Conservation (phyloP, 2,329 filamentous ascomycete genomes). For the Dactylonectria macrodidyma region DNA sequence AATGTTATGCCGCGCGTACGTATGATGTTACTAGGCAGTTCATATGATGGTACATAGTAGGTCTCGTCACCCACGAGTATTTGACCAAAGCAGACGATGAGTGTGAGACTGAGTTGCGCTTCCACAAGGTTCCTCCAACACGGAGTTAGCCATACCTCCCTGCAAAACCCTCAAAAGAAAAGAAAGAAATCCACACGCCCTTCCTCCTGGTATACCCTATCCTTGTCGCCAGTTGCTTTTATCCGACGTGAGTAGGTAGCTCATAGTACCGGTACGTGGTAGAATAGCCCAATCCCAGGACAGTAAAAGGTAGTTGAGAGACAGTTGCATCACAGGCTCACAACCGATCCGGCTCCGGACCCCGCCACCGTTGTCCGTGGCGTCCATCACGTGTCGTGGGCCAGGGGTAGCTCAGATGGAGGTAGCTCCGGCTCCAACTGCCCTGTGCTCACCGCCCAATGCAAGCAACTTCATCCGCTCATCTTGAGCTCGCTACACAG, state of each 20-base stretch:
- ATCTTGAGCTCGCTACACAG: background rate
- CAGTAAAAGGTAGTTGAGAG: background rate
- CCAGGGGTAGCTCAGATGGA: conserved; percentile 5
- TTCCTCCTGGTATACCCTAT: background rate
- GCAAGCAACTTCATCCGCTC: conserved; percentile 6
- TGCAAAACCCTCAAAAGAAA: background rate
- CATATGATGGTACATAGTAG: too few relatives aligned
- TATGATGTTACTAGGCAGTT: too few relatives aligned
- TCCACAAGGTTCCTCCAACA: background rate
- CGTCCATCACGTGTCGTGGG: conserved; percentile 21
- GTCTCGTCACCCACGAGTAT: too few relatives aligned
- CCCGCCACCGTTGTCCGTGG: conserved; percentile 10
- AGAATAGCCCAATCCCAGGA: background rate
- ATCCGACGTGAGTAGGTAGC: background rate
- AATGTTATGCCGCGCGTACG: background rate
- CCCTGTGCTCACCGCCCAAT: conserved; percentile 25
- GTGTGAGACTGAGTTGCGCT: background rate
- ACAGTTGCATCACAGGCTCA: background rate
- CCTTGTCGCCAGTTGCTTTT: background rate
- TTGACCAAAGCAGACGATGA: background rate
- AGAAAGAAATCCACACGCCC: background rate
- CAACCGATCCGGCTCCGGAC: conserved; percentile 9
- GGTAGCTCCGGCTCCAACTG: conserved; percentile 12
- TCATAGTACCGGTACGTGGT: too few relatives aligned
- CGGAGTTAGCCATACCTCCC: background rate